Conservation (phyloP, 2,329 filamentous ascomycete species). For the Diplodia corticola region DNA sequence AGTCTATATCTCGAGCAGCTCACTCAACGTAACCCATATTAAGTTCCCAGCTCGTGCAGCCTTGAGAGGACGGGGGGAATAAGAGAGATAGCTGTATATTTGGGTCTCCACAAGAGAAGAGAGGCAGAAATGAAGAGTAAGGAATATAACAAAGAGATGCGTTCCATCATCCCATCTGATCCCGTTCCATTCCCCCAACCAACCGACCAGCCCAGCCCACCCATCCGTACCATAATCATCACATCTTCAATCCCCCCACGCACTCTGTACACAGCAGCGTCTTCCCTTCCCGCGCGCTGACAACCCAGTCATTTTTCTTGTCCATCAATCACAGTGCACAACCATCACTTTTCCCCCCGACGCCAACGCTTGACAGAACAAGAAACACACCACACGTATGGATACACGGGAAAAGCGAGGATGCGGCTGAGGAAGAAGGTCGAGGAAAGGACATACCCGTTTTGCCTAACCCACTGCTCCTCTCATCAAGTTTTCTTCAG, state of each 20-base stretch:
- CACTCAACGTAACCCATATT: not conserved
- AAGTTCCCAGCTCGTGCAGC: not conserved
- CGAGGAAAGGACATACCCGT: no score
- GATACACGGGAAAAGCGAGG: slow-evolving; percentile 8
- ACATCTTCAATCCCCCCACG: not conserved
- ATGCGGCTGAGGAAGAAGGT: not conserved
- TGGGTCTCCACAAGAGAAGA: not conserved
- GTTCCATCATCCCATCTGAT: not conserved
- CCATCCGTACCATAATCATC: not conserved
- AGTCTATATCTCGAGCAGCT: not conserved
- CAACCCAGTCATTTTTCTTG: not conserved
- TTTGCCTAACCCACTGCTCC: not conserved
- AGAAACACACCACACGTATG: slow-evolving; percentile 4
- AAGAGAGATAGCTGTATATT: not conserved
- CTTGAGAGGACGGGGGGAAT: not conserved
- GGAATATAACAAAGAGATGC: slow-evolving; percentile 2
- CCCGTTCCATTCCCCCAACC: not conserved
- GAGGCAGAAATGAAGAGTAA: not conserved
- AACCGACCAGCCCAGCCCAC: not conserved
- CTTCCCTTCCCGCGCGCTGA: not conserved
- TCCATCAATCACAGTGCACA: not conserved
- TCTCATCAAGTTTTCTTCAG: not conserved
- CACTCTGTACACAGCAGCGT: not conserved
- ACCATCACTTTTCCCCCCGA: not conserved
- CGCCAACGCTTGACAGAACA: slow-evolving; percentile 11